Evolutionary conservation across 2,329 filamentous ascomycete species (phyloP).

Genomic region (Pyrenochaeta sp.): DNA sequence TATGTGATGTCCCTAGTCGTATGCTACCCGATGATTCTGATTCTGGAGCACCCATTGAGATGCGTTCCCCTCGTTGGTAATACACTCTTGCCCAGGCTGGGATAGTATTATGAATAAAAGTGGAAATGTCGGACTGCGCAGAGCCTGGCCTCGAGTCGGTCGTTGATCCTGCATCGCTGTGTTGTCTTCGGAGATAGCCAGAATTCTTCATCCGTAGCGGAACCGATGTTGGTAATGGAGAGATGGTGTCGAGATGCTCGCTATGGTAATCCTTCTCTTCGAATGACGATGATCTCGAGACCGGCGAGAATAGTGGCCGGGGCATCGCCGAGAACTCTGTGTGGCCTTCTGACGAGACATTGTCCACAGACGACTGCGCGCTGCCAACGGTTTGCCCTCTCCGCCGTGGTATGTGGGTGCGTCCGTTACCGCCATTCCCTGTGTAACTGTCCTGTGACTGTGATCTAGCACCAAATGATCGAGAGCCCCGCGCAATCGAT

Average conservation of each 20-base stretch:
- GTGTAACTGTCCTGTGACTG: constrained; percentile 41
- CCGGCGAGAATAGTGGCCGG: constrained; percentile 45
- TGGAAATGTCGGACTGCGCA: constrained; percentile 44
- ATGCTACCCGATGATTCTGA: constrained; percentile 43
- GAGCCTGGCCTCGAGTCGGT: constrained; percentile 46
- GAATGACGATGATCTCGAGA: constrained; percentile 24
- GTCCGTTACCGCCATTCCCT: constrained; percentile 29
- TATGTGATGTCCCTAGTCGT: constrained; percentile 43
- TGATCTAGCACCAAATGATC: constrained; percentile 40
- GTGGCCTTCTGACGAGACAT: constrained; percentile 31
- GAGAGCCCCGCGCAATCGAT: constrained; percentile 41
- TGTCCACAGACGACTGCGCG: constrained; percentile 42
- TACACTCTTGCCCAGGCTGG: constrained; percentile 50
- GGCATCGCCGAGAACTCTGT: constrained; percentile 46
- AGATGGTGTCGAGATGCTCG: constrained; percentile 49
- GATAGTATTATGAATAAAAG: constrained; percentile 45
- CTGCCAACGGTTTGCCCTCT: constrained; percentile 44
- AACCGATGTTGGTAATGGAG: constrained; percentile 47
- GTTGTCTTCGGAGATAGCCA: constrained; percentile 42
- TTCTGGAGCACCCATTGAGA: constrained; percentile 43
- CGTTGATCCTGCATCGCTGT: constrained; percentile 41
- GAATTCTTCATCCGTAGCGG: constrained; percentile 49
- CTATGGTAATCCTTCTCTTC: constrained; percentile 45
- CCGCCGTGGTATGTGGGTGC: constrained; percentile 31
- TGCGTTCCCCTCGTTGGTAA: constrained; percentile 46